These are phyloP conservation scores for Lachnellula willkommii DNA, from an alignment of 2,329 filamentous ascomycete species.

Conservation along the genomic window DNA sequence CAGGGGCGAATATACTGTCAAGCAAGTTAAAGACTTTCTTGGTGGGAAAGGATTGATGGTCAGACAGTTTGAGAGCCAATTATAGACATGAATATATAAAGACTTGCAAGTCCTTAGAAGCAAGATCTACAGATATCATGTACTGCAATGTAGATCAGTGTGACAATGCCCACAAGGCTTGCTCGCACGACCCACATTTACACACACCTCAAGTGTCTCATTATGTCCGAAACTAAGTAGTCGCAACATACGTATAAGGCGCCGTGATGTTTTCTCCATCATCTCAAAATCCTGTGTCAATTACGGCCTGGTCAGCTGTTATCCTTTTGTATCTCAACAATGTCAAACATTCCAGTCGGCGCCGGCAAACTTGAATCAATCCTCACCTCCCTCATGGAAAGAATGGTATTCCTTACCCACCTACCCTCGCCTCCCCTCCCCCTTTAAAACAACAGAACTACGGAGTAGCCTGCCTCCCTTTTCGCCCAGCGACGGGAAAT, in stretches of 20 bases:
- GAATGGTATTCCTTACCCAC: slow-evolving; percentile 52
- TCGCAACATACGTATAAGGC: background rate
- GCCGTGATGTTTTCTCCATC: background rate
- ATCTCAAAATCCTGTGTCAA: too few relatives aligned
- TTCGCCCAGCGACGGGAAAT: too few relatives aligned
- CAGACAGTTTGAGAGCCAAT: slow-evolving; percentile 61
- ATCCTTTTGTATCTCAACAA: background rate
- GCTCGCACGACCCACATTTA: background rate
- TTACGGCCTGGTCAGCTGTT: background rate
- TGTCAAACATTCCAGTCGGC: slow-evolving; percentile 50
- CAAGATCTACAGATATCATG: background rate
- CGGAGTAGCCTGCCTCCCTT: slow-evolving; percentile 26
- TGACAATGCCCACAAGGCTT: background rate
- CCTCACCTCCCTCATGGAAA: slow-evolving; percentile 44
- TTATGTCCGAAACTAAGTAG: background rate
- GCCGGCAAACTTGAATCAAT: slow-evolving; percentile 62
- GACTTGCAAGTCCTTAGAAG: background rate
- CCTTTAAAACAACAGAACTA: slow-evolving; percentile 41
- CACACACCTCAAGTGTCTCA: background rate
- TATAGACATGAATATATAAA: slow-evolving; percentile 10
- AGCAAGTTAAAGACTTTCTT: slow-evolving; percentile 84
- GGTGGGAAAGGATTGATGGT: slow-evolving; percentile 66
- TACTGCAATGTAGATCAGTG: background rate
- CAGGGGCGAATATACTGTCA: slow-evolving; percentile 88
- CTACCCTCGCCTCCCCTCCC: slow-evolving; percentile 38